Evolutionary conservation across 192 early-diverging fungal genomes (phyloP), one percentile per base, ranked within the genome.

Genomic region (Linnemannia elongata): DNA sequence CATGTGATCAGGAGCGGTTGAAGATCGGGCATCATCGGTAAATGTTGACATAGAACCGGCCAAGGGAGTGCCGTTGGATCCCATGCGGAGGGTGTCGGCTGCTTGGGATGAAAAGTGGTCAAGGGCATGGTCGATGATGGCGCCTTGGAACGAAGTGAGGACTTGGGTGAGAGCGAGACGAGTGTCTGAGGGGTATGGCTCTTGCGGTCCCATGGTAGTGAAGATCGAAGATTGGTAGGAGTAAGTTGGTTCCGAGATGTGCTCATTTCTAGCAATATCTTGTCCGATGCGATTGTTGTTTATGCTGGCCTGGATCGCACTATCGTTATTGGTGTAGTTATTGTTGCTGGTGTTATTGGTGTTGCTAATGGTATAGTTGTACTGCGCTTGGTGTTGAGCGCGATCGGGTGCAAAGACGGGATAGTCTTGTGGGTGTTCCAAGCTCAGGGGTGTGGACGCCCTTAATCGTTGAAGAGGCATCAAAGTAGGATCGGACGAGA

Each of bases 151-250:
- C 3, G 81, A 76, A 4, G 75, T 41, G 15, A 82, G 49, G 49
- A 76, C 75, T 55, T 76, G 81, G 2, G 69, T 44, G 33, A 76
- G 81, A 27, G 74, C 81, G 6, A 76, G 22, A 49, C 57, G 74
- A 12, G 74, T 76, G 75, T 57, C 69, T 13, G 63, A 35, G 1
- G 69, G 30, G 42, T 76, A 82, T 3, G 41, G 47, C 13, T 10
- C 42, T 24, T 54, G 69, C 27, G 52, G 27, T 9, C 75, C 66
- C 60, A 74, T 36, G 39, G 45, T 8, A 4, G 30, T 47, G 44
- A 47, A 71, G 36, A 42, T 2, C 24, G 69, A 42, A 6, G 38
- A 71, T 71, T 41, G 72, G 24, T 45, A 45, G 20, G 72, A 45
- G 15, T 24, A 24, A 30, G 27, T 24, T 47, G 72, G 72, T 73